phyloP scores from a whole-genome alignment of 148 eudicot species.

The Chenopodium formosanum region DNA sequence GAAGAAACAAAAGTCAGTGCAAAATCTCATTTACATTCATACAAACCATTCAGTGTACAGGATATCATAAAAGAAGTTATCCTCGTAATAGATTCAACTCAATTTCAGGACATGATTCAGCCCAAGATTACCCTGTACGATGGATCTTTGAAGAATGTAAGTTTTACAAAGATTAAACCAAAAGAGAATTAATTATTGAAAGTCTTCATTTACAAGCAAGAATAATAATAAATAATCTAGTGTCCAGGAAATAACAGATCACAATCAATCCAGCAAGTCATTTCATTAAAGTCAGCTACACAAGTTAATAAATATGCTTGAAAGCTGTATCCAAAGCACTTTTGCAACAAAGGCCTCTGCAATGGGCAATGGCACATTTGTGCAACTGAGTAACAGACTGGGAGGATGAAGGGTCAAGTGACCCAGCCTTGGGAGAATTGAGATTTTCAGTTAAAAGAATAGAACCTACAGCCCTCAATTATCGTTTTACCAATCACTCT shows the following conservation, averaged over 20 bases:
- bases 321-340: background rate
- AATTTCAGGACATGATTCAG: background rate
- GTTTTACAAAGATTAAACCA: too few species aligned
- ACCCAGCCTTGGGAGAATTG: too few species aligned
- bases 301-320: background rate
- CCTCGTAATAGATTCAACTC: background rate
- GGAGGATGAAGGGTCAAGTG: too few species aligned
- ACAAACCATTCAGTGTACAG: background rate
- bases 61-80: too few species aligned
- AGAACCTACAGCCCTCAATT: too few species aligned
- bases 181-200: background rate
- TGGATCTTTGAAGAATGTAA: background rate
- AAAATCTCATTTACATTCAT: background rate
- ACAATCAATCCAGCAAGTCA: background rate
- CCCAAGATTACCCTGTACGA: background rate
- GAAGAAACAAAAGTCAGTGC: background rate
- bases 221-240: background rate
- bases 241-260: background rate
- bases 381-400: too few species aligned
- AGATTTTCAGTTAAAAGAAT: too few species aligned
- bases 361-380: too few species aligned
- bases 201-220: background rate
- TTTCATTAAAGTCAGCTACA: background rate
- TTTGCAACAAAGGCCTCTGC: background rate
- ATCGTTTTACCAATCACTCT: too few species aligned